These are phyloP conservation scores for Trametes cinnabarina DNA, from an alignment of 768 basidiomycete species.

Conservation along the genomic window DNA sequence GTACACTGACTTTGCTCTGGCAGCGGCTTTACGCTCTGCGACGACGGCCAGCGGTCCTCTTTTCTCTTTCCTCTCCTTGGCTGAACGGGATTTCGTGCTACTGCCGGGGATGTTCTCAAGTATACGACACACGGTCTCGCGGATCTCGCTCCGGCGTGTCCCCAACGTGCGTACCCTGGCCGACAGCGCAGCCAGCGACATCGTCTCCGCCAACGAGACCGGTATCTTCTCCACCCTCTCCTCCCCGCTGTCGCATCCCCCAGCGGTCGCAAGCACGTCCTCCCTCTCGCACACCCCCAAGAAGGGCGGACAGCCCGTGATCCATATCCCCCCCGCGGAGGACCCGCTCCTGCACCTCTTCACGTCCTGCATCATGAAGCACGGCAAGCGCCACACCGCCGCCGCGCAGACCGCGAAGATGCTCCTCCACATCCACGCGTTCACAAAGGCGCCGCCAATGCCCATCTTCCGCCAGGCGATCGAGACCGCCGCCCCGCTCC, in stretches of 20 bases:
- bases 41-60: background rate
- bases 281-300: no score
- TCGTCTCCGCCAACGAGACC: background rate
- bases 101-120: conserved; percentile 3
- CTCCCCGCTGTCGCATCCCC: background rate
- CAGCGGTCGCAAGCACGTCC: background rate
- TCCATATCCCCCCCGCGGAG: conserved; percentile 66
- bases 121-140: conserved; percentile 1
- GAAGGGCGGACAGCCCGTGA: conserved; percentile 7
- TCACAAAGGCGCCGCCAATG: conserved; percentile 75
- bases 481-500: conserved; percentile 63
- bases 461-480: conserved; percentile 79
- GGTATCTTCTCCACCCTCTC: background rate
- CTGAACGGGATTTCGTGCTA: background rate
- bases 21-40: background rate
- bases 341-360: conserved; percentile 75
- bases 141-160: background rate
- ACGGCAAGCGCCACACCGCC: conserved; percentile 67
- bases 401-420: conserved; percentile 67
- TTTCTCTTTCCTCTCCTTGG: no score
- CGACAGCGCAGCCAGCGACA: conserved; percentile 6
- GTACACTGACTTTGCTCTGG: no score
- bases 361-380: conserved; percentile 55
- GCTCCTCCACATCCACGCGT: conserved; percentile 67
- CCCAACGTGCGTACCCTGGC: conserved; percentile 6